A percentile compares a stretch with the other conserved stretches of the same genome.
Evolutionary conservation across 345 rosid genomes (phyloP).

Genomic region (Carallia brachiata): DNA sequence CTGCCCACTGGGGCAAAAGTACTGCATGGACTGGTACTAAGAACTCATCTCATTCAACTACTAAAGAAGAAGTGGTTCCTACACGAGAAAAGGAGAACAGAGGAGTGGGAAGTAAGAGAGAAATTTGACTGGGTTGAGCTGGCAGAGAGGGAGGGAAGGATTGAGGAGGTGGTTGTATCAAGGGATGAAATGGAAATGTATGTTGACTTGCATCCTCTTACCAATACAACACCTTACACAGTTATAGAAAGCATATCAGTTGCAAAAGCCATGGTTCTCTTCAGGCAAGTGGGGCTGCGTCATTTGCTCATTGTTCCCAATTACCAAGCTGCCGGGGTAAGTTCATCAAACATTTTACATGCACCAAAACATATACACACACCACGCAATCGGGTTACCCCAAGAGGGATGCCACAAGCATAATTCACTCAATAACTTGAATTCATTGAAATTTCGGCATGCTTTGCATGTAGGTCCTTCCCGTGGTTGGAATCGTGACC

Average conservation of each 20-base stretch:
- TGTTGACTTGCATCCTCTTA: slow-evolving; percentile 81
- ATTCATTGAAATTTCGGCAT: not conserved
- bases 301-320: slow-evolving; percentile 78
- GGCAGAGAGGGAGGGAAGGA: slow-evolving; percentile 64
- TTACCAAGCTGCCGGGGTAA: slow-evolving; percentile 71
- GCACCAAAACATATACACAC: no score
- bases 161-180: slow-evolving; percentile 63
- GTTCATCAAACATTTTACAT: slow-evolving; percentile 21
- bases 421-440: not conserved
- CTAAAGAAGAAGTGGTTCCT: slow-evolving; percentile 84
- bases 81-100: slow-evolving; percentile 68
- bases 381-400: no score
- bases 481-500: slow-evolving; percentile 71
- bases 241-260: slow-evolving; percentile 87
- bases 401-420: no score
- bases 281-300: slow-evolving; percentile 75
- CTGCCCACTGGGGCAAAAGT: slow-evolving; percentile 38
- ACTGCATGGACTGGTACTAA: slow-evolving; percentile 70
- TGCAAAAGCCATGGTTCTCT: slow-evolving; percentile 85
- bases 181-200: slow-evolving; percentile 86
- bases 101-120: slow-evolving; percentile 81
- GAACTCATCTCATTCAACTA: slow-evolving; percentile 71
- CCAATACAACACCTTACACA: slow-evolving; percentile 84
- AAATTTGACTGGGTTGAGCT: slow-evolving; percentile 74
- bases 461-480: slow-evolving; percentile 46